Evolutionary conservation across 148 eudicot genomes (phyloP).

Genomic region (Rhododendron kiyosumense): DNA sequence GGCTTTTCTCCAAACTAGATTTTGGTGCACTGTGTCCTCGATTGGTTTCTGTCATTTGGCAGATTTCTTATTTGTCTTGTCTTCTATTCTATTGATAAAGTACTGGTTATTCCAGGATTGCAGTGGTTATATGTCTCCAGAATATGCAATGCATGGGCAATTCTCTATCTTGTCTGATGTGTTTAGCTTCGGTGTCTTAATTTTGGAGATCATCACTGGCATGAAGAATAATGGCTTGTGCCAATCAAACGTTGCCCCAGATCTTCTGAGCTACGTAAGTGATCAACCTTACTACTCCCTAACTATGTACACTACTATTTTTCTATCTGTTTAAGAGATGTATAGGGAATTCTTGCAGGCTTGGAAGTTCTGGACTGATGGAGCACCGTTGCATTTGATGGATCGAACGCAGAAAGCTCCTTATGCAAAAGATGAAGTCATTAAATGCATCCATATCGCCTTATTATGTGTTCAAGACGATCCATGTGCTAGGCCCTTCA

Average conservation of each 20-base stretch:
- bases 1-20: not conserved
- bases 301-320: too few relatives aligned
- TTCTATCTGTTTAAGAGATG: not conserved
- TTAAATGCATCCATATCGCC: too few relatives aligned
- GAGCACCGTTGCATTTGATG: constrained; percentile 11
- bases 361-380: constrained; percentile 34
- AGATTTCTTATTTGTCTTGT: not conserved
- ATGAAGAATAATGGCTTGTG: not conserved
- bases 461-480: not conserved
- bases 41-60: not conserved
- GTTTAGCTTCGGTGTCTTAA: not conserved
- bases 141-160: not conserved
- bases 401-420: constrained; percentile 13
- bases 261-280: not conserved
- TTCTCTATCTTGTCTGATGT: not conserved
- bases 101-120: not conserved
- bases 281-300: not conserved
- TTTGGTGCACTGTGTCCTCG: not conserved
- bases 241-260: too few relatives aligned
- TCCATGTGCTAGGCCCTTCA: too few relatives aligned
- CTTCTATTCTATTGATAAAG: not conserved
- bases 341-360: constrained; percentile 11
- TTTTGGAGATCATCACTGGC: not conserved
- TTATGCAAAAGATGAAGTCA: too few relatives aligned
- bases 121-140: not conserved